Evolutionary conservation across 768 basidiomycete genomes (phyloP).

Genomic region (Lentinula sp.): DNA sequence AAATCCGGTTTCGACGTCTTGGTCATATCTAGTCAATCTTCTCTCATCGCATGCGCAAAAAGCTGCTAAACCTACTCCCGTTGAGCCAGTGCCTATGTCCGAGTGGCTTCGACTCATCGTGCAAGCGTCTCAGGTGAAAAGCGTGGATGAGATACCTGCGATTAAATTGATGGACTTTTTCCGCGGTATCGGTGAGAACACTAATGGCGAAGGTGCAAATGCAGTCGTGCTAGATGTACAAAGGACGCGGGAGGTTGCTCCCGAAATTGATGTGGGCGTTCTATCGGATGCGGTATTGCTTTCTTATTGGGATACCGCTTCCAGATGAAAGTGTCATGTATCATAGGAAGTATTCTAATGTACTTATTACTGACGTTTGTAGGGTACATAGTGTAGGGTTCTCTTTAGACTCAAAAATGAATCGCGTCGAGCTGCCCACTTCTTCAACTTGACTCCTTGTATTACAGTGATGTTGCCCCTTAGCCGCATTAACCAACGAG

Average conservation of each 20-base stretch:
- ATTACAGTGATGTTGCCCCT: too few relatives aligned
- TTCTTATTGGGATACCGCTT: not conserved
- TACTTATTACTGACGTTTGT: too few relatives aligned
- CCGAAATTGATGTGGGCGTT: not conserved
- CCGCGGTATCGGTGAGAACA: not conserved
- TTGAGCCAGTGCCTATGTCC: not conserved
- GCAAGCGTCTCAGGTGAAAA: not conserved
- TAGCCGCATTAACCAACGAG: too few relatives aligned
- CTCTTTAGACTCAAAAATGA: too few relatives aligned
- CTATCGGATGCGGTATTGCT: not conserved
- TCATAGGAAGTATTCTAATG: not conserved
- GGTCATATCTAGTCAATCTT: not conserved
- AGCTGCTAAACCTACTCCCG: not conserved
- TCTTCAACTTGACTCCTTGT: too few relatives aligned
- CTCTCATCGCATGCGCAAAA: not conserved
- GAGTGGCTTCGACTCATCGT: not conserved
- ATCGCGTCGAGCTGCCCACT: too few relatives aligned
- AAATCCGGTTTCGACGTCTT: not conserved
- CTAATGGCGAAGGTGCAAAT: not conserved
- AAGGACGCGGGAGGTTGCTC: not conserved
- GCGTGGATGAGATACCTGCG: not conserved
- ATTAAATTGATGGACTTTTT: constrained; percentile 1
- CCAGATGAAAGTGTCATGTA: not conserved
- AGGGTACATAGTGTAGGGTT: too few relatives aligned
- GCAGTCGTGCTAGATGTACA: not conserved